Evolutionary conservation across 2,329 filamentous ascomycete genomes (phyloP), one percentile per base, ranked within the genome.

Genomic region (Trichoderma citrinoviride): DNA sequence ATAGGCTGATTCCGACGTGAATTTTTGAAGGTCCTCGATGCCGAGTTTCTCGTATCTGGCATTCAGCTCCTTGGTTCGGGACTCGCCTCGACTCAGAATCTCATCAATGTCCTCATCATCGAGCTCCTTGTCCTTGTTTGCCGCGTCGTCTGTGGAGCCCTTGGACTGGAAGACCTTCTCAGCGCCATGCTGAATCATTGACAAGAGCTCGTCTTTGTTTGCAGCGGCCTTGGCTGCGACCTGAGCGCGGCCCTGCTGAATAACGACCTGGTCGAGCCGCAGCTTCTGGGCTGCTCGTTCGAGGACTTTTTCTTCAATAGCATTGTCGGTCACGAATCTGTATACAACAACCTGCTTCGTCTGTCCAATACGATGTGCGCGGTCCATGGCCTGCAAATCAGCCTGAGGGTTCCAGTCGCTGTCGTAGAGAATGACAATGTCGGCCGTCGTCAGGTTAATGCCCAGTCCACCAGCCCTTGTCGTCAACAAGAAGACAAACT

Each of bases 341-440:
- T 97, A 99, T 3, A 99, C 95, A 49, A 93, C 86, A 12, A 99
- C 95, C 76, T 99, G 95, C 79, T 99, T 99, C 5, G 92, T 99
- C 79, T 99, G 95, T 44, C 95, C 95, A 71, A 99, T 99, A 80
- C 95, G 92, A 80, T 99, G 95, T 58, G 95, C 95, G 75, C 95
- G 91, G 74, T 99, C 95, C 95, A 99, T 99, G 64, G 95, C 95
- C 77, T 99, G 95, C 66, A 99, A 80, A 87, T 99, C 95, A 19
- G 95, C 95, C 78, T 99, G 95, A 10, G 95, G 95, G 73, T 97
- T 98, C 95, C 95, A 99, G 75, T 99, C 95, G 72, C 93, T 97
- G 77, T 99, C 95, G 73, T 95, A 99, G 7, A 99, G 86, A 33
- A 99, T 87, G 65, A 99, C 95, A 73, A 98, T 97, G 72, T 99